phyloP scores from a whole-genome alignment of 2,329 filamentous ascomycete genomes.

The Bipolaris bicolor region DNA sequence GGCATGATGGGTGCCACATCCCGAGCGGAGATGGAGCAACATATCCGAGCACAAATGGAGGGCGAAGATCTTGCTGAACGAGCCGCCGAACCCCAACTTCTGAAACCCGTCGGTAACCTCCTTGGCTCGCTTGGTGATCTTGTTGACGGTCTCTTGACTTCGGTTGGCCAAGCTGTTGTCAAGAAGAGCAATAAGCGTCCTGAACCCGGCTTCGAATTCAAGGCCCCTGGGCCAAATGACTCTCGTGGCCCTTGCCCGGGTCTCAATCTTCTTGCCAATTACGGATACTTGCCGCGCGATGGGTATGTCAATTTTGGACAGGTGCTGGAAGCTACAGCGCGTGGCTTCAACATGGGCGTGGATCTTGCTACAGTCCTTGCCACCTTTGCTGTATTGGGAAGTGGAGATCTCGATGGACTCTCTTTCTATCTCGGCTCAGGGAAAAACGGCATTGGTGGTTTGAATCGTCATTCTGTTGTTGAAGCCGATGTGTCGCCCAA shows the following conservation, averaged over 20 bases:
- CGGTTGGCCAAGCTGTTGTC: slow-evolving; percentile 24
- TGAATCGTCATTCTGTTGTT: slow-evolving; percentile 55
- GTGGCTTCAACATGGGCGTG: slow-evolving; percentile 33
- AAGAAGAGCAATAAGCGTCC: slow-evolving; percentile 27
- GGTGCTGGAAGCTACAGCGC: slow-evolving; percentile 21
- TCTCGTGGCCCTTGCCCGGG: slow-evolving; percentile 56
- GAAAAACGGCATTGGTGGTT: slow-evolving; percentile 26
- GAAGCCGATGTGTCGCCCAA: slow-evolving; percentile 28
- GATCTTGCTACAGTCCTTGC: slow-evolving; percentile 43
- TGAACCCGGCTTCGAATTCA: slow-evolving; percentile 26
- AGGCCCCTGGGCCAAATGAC: slow-evolving; percentile 25
- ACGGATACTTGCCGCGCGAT: slow-evolving; percentile 57
- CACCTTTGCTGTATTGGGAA: slow-evolving; percentile 26
- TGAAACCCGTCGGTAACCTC: slow-evolving; percentile 13
- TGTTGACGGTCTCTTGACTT: slow-evolving; percentile 25
- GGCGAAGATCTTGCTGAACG: slow-evolving; percentile 14
- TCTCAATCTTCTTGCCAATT: slow-evolving; percentile 61
- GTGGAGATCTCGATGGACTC: slow-evolving; percentile 29
- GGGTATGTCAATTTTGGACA: slow-evolving; percentile 39
- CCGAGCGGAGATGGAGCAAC: slow-evolving; percentile 20
- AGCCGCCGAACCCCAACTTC: slow-evolving; percentile 15
- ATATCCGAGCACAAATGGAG: slow-evolving; percentile 17
- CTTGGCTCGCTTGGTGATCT: slow-evolving; percentile 16
- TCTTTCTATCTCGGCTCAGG: slow-evolving; percentile 31
- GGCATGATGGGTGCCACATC: slow-evolving; percentile 24